Base-by-base conservation (phyloP, 78 protist genomes). In the Protostelium mycophagum region DNA sequence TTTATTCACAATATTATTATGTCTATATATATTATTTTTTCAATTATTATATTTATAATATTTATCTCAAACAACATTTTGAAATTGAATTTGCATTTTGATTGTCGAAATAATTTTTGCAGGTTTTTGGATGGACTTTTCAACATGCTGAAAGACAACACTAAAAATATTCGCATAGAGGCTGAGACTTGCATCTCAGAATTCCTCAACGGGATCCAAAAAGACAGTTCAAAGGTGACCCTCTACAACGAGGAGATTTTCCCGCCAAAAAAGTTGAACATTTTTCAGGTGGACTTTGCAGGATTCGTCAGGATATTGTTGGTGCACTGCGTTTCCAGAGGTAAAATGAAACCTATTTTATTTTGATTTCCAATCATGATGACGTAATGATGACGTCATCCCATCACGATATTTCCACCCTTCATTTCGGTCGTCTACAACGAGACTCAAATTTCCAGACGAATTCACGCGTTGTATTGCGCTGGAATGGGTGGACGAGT, bases 111-210 rank as follows among this genome's bases (percentile, higher is more conserved):
- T 63, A 83, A 88, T 63, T 29, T 86, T 9, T 25, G 1, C 23
- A 91, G 90, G 36, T 95, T 94, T 34, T 90, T 98, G 51, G 96
- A 89, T 63, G 99, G 99, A 38, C 38, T 98, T 1, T 95, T 98
- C 86, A 73, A 89, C 84, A 96, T 97, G 93, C 90, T 97, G 84
- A 84, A 94, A 90, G 98, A 96, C 91, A 91, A 93, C 83, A 93
- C 95, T 51, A 90, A 87, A 38, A 95, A 93, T 5, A 94, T 94
- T 83, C 91, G 97, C 28, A 38, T 35, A 37, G 94, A 92, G 91
- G 94, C 96, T 31, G 96, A 93, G 86, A 37, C 89, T 16, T 93
- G 91, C 39, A 92, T 96, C 9, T 85, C 91, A 25, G 96, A 97
- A 37, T 95, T 97, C 31, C 90, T 96, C 16, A 93, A 90, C 5